Conservation (phyloP, 306 rosid genomes). For the Prunus persica region DNA sequence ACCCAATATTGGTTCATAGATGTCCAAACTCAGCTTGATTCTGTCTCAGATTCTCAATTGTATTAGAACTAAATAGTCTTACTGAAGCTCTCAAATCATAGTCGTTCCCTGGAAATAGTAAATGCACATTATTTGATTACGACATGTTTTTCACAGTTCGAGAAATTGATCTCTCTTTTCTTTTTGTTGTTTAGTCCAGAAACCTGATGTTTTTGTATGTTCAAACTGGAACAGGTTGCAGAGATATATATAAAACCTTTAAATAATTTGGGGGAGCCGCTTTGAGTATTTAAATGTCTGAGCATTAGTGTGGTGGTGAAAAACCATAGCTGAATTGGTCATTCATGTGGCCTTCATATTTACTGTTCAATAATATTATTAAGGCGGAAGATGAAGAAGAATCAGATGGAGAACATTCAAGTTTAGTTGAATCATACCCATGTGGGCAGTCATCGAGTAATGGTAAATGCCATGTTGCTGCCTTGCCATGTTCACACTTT, state of each 20-base stretch:
- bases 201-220: conserved; percentile 15
- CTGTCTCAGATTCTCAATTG: neutral
- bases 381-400: conserved; percentile 49
- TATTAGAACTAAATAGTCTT: neutral
- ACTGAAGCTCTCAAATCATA: neutral
- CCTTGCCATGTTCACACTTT: conserved; percentile 43
- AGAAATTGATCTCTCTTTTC: neutral
- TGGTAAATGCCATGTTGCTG: neutral
- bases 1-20: neutral
- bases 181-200: neutral
- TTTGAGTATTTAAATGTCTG: conserved; percentile 12
- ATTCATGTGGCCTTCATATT: conserved; percentile 84
- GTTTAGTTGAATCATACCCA: conserved; percentile 39
- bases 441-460: conserved; percentile 31
- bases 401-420: conserved; percentile 40
- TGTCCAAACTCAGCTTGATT: neutral
- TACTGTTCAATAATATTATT: conserved; percentile 64
- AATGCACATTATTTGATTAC: neutral
- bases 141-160: neutral
- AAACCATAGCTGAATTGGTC: conserved; percentile 27
- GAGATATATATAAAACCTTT: conserved; percentile 1
- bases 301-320: conserved; percentile 22
- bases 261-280: conserved; percentile 12
- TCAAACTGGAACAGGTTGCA: conserved; percentile 48
- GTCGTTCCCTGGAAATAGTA: neutral